Evolutionary conservation across 441 rosid genomes (phyloP), one percentile per base, ranked within the genome.

Genomic region (Bocquillonia castaneifolia): DNA sequence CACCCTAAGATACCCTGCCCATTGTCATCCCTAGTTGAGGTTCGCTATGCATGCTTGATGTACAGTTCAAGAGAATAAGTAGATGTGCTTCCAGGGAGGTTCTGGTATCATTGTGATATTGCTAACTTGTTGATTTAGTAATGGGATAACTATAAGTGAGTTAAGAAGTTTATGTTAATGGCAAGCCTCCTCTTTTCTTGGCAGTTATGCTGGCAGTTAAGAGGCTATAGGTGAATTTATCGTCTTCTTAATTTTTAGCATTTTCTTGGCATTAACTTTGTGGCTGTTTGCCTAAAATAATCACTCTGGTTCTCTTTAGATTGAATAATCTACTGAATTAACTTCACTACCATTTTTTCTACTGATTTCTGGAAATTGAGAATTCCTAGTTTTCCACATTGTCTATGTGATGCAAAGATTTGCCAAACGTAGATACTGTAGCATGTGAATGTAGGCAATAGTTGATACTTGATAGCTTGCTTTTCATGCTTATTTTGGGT

Each of bases 81-180:
- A 8, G 20, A 37, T 28, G 47, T 59, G 63, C 42, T 32, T 7
- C 17, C 20, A 7, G 4, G 20, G 13, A 32, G 10, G 13, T 6
- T 31, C 1, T 57, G 13, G 3, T 57, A 14, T 32, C 32, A 25
- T 23, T 57, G 10, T 63, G 10, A 50, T 34, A 6, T 39, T 64
- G 29, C 59, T 36, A 32, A 50, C 59, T 51, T 48, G n/a, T 48
- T 31, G 67, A 63, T 31, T 20, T 25, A 62, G 66, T 47, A 26
- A 14, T 28, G 48, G 52, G 23, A 62, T 26, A 42, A 26, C 37
- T 22, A 26, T n/a, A n/a, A n/a, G n/a, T n/a, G n/a, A 15, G 34
- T 20, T 42, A 5, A 23, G 34, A 37, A 22, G 29, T 25, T 17
- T 32, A 36, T 12, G 13, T 18, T 50, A 12, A 34, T 26, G 25